Percentiles rank a stretch among this genome's conserved stretches.
Evolutionary conservation across 306 rosid species (phyloP).

Genomic region (Pterocarpus santalinus): DNA sequence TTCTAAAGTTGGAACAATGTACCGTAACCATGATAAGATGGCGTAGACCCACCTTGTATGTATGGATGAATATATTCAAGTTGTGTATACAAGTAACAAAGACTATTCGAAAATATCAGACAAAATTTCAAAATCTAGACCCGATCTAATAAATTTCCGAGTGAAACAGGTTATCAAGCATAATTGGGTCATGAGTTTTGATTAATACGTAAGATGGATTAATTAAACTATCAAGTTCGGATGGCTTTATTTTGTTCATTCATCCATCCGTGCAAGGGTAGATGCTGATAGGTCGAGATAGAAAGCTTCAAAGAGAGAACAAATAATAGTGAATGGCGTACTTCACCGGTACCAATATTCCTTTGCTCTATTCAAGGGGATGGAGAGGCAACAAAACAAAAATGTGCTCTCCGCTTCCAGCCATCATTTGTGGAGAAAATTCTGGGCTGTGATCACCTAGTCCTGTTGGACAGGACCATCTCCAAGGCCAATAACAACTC

Average conservation of each 20-base stretch:
- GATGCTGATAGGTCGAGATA: background rate
- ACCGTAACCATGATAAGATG: no score
- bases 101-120: no score
- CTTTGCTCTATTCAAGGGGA: background rate
- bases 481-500: constrained; percentile 33
- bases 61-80: no score
- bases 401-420: background rate
- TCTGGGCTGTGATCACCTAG: constrained; percentile 17
- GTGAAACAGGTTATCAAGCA: no score
- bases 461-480: background rate
- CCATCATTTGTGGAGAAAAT: background rate
- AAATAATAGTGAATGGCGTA: background rate
- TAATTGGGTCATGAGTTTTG: no score
- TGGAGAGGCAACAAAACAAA: background rate
- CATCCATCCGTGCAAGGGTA: constrained; percentile 3
- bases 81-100: no score
- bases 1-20: no score
- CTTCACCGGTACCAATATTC: background rate
- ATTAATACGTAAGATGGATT: background rate
- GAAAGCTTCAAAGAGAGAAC: background rate
- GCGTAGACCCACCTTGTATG: no score
- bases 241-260: background rate
- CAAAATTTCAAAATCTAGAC: no score
- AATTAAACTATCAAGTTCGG: background rate
- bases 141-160: no score